Percentiles rank a stretch among this genome's conserved stretches.
Evolutionary conservation across 192 early-diverging fungal genomes (phyloP).

Genomic region (Coemansia javaensis): DNA sequence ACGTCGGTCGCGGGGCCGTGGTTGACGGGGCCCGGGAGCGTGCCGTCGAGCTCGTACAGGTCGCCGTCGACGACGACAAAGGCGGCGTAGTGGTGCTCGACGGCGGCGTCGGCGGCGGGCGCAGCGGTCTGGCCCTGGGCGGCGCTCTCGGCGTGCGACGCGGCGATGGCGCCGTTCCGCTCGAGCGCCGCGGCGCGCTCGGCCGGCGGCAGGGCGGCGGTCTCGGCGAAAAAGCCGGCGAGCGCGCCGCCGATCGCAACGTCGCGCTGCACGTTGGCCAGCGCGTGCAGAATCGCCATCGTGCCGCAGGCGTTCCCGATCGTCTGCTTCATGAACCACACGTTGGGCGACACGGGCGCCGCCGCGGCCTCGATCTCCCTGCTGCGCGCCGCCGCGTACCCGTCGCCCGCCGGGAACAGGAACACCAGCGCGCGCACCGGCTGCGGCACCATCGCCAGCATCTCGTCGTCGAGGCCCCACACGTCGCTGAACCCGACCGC

Average conservation of each 20-base stretch:
- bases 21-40: slow-evolving; percentile 74
- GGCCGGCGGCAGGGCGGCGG: slow-evolving; percentile 57
- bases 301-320: slow-evolving; percentile 93
- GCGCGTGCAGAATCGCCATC: slow-evolving; percentile 85
- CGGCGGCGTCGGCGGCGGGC: slow-evolving; percentile 66
- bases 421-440: slow-evolving; percentile 82
- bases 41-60: slow-evolving; percentile 87
- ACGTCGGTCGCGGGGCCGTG: slow-evolving; percentile 66
- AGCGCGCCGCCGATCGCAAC: slow-evolving; percentile 51
- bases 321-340: slow-evolving; percentile 82
- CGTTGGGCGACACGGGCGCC: slow-evolving; percentile 27
- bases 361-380: slow-evolving; percentile 47
- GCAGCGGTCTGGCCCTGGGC: slow-evolving; percentile 63
- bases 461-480: slow-evolving; percentile 77
- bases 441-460: slow-evolving; percentile 72
- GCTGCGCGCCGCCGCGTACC: slow-evolving; percentile 55
- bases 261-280: slow-evolving; percentile 66
- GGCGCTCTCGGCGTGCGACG: slow-evolving; percentile 55
- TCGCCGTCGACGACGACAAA: slow-evolving; percentile 73
- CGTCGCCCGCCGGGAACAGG: slow-evolving; percentile 75
- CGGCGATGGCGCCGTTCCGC: slow-evolving; percentile 51
- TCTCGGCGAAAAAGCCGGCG: slow-evolving; percentile 60
- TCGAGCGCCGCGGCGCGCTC: slow-evolving; percentile 74
- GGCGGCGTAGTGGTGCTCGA: slow-evolving; percentile 84
- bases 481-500: slow-evolving; percentile 75